Evolutionary conservation across 1,139 yeast species (phyloP).

Genomic region (Candida sanyaensis): DNA sequence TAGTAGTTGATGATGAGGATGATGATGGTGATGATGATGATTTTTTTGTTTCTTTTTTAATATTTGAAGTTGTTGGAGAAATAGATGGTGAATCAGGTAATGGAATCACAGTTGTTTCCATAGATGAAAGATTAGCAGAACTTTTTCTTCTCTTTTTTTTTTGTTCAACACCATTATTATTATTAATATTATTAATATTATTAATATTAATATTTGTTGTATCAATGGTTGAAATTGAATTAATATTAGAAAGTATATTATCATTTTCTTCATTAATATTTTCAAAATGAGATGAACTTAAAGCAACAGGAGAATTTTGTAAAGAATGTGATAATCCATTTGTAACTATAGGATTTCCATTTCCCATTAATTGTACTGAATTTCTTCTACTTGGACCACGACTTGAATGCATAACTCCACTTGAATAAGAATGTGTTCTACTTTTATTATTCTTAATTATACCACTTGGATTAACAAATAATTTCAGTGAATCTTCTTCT

Average conservation of each 20-base stretch:
- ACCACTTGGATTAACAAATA: constrained; percentile 8
- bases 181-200: too few relatives aligned
- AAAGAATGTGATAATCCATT: constrained; percentile 7
- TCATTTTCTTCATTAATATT: constrained; percentile 10
- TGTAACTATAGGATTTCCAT: constrained; percentile 5
- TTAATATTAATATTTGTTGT: too few relatives aligned
- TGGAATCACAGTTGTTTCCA: not conserved
- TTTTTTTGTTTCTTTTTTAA: constrained; percentile 1
- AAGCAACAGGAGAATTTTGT: constrained; percentile 10
- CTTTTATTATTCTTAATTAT: constrained; percentile 5
- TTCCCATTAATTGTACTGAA: constrained; percentile 10
- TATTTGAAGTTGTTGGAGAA: constrained; percentile 9
- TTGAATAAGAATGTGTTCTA: constrained; percentile 12
- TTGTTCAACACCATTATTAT: constrained; percentile 5
- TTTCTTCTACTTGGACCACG: constrained; percentile 11
- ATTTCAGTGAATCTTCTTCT: constrained; percentile 3
- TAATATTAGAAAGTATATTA: not conserved
- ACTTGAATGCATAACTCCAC: constrained; percentile 10
- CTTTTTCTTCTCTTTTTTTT: constrained; percentile 15
- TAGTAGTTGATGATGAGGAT: too few relatives aligned
- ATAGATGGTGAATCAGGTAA: constrained; percentile 9
- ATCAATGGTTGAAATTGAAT: too few relatives aligned
- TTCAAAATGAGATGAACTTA: constrained; percentile 9
- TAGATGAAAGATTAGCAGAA: constrained; percentile 5
- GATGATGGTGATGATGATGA: too few relatives aligned